Evolutionary conservation across 2,329 filamentous ascomycete genomes (phyloP).

Genomic region (Aspergillus brunneoviolaceus): DNA sequence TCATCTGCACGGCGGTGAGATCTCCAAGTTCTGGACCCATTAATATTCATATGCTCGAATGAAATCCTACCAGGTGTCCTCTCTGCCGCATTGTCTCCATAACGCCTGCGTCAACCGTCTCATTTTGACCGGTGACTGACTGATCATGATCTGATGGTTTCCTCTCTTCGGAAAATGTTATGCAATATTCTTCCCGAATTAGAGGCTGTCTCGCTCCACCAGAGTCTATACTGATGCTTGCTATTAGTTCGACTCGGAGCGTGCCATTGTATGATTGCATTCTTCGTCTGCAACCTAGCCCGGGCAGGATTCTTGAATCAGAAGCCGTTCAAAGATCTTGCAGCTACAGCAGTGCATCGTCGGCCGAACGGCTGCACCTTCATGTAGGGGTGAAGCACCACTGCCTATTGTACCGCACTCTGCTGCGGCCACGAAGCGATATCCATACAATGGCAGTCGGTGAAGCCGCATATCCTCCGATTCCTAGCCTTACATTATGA

Average conservation of each 20-base stretch:
- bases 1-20: conserved; percentile 3
- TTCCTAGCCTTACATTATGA: background rate
- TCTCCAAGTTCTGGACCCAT: conserved; percentile 6
- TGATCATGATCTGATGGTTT: background rate
- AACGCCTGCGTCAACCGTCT: conserved; percentile 7
- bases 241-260: background rate
- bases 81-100: conserved; percentile 12
- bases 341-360: background rate
- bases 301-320: background rate
- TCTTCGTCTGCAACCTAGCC: background rate
- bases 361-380: background rate
- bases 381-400: background rate
- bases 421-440: background rate
- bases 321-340: background rate
- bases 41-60: conserved; percentile 11
- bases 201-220: background rate
- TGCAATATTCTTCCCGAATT: background rate
- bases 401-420: background rate
- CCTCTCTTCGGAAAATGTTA: background rate
- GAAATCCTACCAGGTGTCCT: conserved; percentile 15
- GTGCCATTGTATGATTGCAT: background rate
- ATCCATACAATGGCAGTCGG: background rate
- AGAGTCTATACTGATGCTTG: background rate
- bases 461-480: background rate
- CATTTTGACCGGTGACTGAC: background rate